A percentile compares a stretch with the other conserved stretches of the same genome.
Evolutionary conservation across 2,329 filamentous ascomycete species (phyloP).

Genomic region (Trichoderma hamatum): DNA sequence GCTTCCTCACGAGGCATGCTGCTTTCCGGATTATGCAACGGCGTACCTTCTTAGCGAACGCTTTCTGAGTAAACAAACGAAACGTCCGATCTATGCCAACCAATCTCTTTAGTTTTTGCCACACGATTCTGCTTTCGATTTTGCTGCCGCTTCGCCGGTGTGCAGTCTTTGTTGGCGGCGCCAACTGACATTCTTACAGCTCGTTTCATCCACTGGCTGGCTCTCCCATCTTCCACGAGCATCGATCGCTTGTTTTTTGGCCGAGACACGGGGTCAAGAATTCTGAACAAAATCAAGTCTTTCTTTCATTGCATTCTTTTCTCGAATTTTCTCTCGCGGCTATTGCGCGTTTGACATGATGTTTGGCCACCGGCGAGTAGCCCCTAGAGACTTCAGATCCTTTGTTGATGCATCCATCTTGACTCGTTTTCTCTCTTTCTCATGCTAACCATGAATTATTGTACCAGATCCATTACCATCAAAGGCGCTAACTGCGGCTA

Average conservation of each 20-base stretch:
- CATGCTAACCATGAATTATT: not conserved
- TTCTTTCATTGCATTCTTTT: not conserved
- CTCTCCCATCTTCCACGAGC: slow-evolving; percentile 11
- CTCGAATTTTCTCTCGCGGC: not conserved
- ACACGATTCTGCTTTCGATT: not conserved
- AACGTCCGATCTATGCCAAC: too few relatives aligned
- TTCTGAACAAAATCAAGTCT: not conserved
- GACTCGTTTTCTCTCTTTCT: too few relatives aligned
- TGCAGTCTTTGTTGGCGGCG: not conserved
- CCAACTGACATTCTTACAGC: not conserved
- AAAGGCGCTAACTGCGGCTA: slow-evolving; percentile 48
- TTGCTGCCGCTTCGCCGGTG: not conserved
- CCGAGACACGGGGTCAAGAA: not conserved
- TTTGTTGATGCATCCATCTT: too few relatives aligned
- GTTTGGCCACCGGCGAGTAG: slow-evolving; percentile 14
- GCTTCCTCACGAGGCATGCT: not conserved
- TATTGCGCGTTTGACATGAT: not conserved
- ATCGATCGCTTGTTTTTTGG: not conserved
- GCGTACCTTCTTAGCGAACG: not conserved
- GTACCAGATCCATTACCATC: slow-evolving; percentile 44
- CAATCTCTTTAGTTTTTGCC: not conserved
- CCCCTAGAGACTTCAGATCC: not conserved
- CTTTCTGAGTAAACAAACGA: not conserved
- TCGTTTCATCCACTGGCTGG: not conserved
- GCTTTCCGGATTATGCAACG: not conserved